Evolutionary conservation across 2,329 filamentous ascomycete species (phyloP).

Genomic region (Ophiostoma ips): DNA sequence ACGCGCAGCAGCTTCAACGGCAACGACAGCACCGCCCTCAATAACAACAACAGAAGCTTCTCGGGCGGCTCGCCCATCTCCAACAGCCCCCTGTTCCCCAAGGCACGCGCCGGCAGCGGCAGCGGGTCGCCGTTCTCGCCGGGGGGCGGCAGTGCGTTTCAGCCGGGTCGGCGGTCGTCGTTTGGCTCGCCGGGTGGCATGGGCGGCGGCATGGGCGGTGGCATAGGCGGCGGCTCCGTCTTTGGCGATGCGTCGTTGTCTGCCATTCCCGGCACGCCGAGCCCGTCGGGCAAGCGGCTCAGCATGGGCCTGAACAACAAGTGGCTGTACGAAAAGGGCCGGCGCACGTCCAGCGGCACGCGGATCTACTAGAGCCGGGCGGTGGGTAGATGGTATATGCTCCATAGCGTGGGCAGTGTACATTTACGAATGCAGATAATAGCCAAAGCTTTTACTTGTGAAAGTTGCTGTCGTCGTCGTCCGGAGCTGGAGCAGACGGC

Average conservation of each 20-base stretch:
- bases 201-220: slow-evolving; percentile 35
- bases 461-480: too few relatives aligned
- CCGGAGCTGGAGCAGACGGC: too few relatives aligned
- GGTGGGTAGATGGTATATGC: background rate
- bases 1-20: slow-evolving; percentile 10
- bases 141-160: slow-evolving; percentile 1
- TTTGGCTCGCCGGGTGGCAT: slow-evolving; percentile 41
- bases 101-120: slow-evolving; percentile 29
- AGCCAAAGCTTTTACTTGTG: too few relatives aligned
- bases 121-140: slow-evolving; percentile 15
- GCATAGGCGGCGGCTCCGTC: slow-evolving; percentile 25
- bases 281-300: slow-evolving; percentile 53
- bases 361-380: slow-evolving; percentile 6
- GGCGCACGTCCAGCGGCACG: slow-evolving; percentile 32
- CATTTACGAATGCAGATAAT: too few relatives aligned
- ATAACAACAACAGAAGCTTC: slow-evolving; percentile 1
- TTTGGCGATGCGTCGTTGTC: slow-evolving; percentile 32
- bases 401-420: background rate
- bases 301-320: slow-evolving; percentile 77
- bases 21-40: background rate
- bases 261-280: slow-evolving; percentile 46
- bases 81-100: slow-evolving; percentile 50
- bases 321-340: slow-evolving; percentile 82
- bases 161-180: slow-evolving; percentile 43
- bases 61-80: slow-evolving; percentile 33